These are phyloP conservation scores for Candida railenensis DNA, from an alignment of 805 yeast genomes.

Conservation along the genomic window DNA sequence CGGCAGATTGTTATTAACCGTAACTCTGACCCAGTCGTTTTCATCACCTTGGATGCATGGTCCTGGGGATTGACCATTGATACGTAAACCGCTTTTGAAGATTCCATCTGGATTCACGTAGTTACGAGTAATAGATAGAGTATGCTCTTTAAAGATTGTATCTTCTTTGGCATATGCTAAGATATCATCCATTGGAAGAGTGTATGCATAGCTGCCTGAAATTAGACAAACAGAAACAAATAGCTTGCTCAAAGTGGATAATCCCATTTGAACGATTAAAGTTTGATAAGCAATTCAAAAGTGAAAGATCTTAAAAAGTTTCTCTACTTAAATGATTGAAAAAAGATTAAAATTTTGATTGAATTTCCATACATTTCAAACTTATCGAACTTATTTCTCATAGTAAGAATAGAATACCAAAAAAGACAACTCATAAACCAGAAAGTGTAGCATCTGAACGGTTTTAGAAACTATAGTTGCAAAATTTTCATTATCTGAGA, in stretches of 20 bases:
- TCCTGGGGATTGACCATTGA: slow-evolving; percentile 51
- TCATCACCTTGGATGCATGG: slow-evolving; percentile 41
- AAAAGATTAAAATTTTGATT: too few relatives aligned
- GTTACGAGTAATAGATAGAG: slow-evolving; percentile 12
- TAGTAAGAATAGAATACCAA: too few relatives aligned
- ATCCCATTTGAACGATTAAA: too few relatives aligned
- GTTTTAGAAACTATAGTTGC: neutral
- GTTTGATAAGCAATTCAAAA: too few relatives aligned
- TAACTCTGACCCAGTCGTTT: slow-evolving; percentile 33
- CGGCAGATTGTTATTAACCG: slow-evolving; percentile 36
- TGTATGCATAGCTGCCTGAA: neutral
- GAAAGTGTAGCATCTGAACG: neutral
- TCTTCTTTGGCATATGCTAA: slow-evolving; percentile 6
- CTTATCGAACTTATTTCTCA: too few relatives aligned
- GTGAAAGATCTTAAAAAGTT: too few relatives aligned
- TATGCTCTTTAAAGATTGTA: slow-evolving; percentile 5
- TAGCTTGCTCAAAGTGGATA: too few relatives aligned
- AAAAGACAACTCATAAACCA: neutral
- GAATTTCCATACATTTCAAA: too few relatives aligned
- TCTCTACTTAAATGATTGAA: too few relatives aligned
- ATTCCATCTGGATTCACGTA: slow-evolving; percentile 30
- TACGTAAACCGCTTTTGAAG: slow-evolving; percentile 27
- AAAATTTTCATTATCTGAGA: neutral
- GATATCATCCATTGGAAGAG: neutral
- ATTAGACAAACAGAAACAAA: neutral